Evolutionary conservation across 129 eudicot genomes (phyloP).

Genomic region (Oenanthe sinensis): DNA sequence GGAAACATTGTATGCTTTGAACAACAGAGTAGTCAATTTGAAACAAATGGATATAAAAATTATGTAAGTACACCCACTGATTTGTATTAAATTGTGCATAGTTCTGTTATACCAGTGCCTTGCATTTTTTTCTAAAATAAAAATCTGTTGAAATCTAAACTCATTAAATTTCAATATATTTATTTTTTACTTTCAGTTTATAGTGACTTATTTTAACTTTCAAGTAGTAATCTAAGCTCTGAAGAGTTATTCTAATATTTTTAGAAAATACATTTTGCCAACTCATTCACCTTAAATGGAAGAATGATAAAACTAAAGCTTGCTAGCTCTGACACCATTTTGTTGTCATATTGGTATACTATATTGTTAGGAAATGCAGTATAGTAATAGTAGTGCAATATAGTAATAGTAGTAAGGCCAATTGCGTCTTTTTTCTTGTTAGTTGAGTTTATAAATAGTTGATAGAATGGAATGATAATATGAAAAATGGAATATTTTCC

Average conservation of each 20-base stretch:
- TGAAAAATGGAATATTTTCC: no score
- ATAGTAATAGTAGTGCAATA: no score
- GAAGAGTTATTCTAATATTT: not conserved
- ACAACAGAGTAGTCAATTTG: constrained; percentile 31
- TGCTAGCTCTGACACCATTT: not conserved
- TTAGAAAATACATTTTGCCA: not conserved
- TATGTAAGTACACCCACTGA: constrained; percentile 34
- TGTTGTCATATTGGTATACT: not conserved
- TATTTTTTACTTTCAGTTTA: not conserved
- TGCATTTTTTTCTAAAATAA: not conserved
- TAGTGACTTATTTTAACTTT: not conserved
- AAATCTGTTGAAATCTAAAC: not conserved
- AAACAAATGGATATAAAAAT: constrained; percentile 27
- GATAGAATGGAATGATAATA: no score
- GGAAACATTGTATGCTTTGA: constrained; percentile 34
- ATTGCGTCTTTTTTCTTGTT: no score
- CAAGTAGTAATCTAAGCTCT: not conserved
- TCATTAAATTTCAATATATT: not conserved
- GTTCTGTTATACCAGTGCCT: not conserved
- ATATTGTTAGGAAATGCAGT: not conserved
- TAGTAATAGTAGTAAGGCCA: no score
- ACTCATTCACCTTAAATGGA: not conserved
- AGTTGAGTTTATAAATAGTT: no score
- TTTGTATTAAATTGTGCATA: not conserved
- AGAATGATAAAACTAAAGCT: not conserved